A percentile compares a stretch with the other conserved stretches of the same genome.
Evolutionary conservation across 2,329 filamentous ascomycete genomes (phyloP).

Genomic region (Calonectria ilicicola): DNA sequence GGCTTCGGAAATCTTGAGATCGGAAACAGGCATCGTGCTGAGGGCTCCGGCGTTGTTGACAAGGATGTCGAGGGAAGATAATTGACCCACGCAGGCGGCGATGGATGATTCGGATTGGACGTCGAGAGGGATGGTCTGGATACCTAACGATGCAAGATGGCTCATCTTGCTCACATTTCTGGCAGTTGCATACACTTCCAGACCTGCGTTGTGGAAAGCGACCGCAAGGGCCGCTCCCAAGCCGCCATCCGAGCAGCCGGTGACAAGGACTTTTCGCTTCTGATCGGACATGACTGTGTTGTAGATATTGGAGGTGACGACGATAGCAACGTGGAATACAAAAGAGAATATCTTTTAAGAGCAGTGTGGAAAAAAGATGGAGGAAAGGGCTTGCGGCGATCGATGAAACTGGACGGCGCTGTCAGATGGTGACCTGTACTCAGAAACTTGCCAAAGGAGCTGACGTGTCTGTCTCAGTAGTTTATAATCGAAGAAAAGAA

Average conservation of each 20-base stretch:
- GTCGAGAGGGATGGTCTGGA: slow-evolving; percentile 3
- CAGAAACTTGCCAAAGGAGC: too few species aligned
- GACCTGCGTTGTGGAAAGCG: neutral
- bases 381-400: too few species aligned
- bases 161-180: neutral
- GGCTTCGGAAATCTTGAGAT: neutral
- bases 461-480: too few species aligned
- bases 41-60: slow-evolving; percentile 16
- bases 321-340: too few species aligned
- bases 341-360: too few species aligned
- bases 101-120: slow-evolving; percentile 35
- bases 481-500: too few species aligned
- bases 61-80: slow-evolving; percentile 30
- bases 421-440: too few species aligned
- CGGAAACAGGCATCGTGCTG: slow-evolving; percentile 11
- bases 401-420: too few species aligned
- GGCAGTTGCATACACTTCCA: neutral
- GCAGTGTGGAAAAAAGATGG: too few species aligned
- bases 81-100: slow-evolving; percentile 21
- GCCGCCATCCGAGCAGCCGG: neutral
- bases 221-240: neutral
- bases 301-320: too few species aligned
- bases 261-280: neutral
- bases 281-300: neutral
- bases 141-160: neutral